Conservation (phyloP, 306 rosid genomes). For the Alnus glutinosa region DNA sequence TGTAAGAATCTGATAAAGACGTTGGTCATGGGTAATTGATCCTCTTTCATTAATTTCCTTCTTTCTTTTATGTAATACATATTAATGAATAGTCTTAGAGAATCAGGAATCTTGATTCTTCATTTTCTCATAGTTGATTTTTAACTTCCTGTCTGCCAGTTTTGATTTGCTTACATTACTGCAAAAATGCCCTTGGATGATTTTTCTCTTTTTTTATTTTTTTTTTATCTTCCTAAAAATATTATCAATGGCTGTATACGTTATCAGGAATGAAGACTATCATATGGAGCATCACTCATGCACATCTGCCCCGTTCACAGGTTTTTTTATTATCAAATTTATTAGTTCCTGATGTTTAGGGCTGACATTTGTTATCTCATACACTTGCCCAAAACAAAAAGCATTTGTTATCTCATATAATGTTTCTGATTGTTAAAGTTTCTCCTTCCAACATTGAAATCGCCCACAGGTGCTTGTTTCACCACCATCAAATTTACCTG, state of each 20-base stretch:
- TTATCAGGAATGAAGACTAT: slow-evolving; percentile 97
- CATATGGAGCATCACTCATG: slow-evolving; percentile 98
- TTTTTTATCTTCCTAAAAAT: neutral
- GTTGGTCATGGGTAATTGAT: slow-evolving; percentile 89
- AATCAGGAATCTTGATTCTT: slow-evolving; percentile 12
- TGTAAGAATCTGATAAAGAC: slow-evolving; percentile 95
- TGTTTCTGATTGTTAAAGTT: slow-evolving; percentile 55
- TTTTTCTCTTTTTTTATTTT: neutral
- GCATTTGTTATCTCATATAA: slow-evolving; percentile 25
- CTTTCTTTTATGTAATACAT: neutral
- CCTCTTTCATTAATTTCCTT: slow-evolving; percentile 22
- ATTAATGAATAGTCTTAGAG: neutral
- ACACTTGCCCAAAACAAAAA: neutral
- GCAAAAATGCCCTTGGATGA: neutral
- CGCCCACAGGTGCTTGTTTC: slow-evolving; percentile 74
- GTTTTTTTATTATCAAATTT: slow-evolving; percentile 40
- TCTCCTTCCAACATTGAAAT: slow-evolving; percentile 47
- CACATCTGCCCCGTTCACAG: slow-evolving; percentile 93
- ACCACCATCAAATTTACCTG: slow-evolving; percentile 69
- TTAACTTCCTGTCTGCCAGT: neutral
- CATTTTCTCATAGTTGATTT: neutral
- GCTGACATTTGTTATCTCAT: slow-evolving; percentile 27
- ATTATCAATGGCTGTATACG: slow-evolving; percentile 9
- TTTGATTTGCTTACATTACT: neutral
- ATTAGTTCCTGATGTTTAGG: slow-evolving; percentile 22